Evolutionary conservation across 2,329 filamentous ascomycete species (phyloP).

Genomic region (Penicillium freii): DNA sequence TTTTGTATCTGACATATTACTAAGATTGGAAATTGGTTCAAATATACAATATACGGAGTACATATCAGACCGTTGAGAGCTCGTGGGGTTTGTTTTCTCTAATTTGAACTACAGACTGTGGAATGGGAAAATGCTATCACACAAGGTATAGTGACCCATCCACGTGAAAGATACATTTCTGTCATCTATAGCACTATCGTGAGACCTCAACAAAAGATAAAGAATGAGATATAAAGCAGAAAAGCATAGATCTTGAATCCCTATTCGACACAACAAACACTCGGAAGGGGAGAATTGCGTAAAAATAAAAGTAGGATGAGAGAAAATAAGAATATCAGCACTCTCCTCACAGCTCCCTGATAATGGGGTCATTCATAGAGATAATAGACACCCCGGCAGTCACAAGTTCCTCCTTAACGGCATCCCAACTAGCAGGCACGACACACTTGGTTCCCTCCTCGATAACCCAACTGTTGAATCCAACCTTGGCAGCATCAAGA

Average conservation of each 20-base stretch:
- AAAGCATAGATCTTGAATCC: background rate
- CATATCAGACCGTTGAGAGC: background rate
- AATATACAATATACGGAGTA: background rate
- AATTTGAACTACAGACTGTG: background rate
- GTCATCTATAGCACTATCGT: background rate
- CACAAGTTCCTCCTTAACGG: conserved; percentile 55
- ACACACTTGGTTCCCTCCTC: conserved; percentile 77
- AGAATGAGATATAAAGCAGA: background rate
- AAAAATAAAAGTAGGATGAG: background rate
- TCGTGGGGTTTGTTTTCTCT: background rate
- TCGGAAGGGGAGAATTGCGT: background rate
- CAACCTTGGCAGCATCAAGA: conserved; percentile 70
- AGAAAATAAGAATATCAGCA: background rate
- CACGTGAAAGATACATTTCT: background rate
- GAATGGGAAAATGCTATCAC: background rate
- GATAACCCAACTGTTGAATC: conserved; percentile 74
- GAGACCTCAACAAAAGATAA: background rate
- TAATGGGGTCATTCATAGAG: conserved; percentile 54
- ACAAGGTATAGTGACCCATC: background rate
- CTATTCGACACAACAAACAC: background rate
- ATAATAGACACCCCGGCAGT: conserved; percentile 63
- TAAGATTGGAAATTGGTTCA: background rate
- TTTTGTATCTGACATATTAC: background rate
- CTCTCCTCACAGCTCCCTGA: conserved; percentile 47
- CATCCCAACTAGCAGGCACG: conserved; percentile 59